Conservation (phyloP, 345 rosid genomes). For the Microcos paniculata region DNA sequence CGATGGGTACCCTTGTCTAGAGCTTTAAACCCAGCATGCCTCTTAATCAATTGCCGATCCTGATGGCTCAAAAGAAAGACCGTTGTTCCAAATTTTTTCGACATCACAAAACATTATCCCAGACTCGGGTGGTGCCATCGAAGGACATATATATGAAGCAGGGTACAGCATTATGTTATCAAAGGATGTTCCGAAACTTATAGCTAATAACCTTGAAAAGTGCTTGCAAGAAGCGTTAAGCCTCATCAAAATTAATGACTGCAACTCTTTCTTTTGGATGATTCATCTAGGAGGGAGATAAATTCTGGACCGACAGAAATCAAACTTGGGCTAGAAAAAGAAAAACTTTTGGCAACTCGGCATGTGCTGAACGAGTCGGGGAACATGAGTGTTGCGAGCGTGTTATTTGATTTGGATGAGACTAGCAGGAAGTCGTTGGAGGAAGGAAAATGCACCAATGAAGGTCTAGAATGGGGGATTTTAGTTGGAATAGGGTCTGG, state of each 20-base stretch:
- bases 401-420: neutral
- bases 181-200: neutral
- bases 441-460: neutral
- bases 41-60: too few species aligned
- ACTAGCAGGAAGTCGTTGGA: neutral
- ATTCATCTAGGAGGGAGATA: neutral
- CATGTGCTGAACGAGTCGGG: neutral
- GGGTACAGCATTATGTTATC: neutral
- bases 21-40: too few species aligned
- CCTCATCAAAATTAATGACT: neutral
- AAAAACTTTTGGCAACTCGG: neutral
- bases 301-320: neutral
- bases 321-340: neutral
- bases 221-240: neutral
- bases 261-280: slow-evolving; percentile 6
- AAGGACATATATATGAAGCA: neutral
- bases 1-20: too few species aligned
- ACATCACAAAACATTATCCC: slow-evolving; percentile 10
- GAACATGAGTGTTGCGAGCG: neutral
- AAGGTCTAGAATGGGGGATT: neutral
- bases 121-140: neutral
- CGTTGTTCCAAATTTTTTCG: neutral
- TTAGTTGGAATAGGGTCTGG: neutral
- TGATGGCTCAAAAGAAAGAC: neutral
- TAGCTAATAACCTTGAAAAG: neutral